Base-by-base conservation (phyloP, 2,329 filamentous ascomycete genomes). In the Aspergillus calidoustus region DNA sequence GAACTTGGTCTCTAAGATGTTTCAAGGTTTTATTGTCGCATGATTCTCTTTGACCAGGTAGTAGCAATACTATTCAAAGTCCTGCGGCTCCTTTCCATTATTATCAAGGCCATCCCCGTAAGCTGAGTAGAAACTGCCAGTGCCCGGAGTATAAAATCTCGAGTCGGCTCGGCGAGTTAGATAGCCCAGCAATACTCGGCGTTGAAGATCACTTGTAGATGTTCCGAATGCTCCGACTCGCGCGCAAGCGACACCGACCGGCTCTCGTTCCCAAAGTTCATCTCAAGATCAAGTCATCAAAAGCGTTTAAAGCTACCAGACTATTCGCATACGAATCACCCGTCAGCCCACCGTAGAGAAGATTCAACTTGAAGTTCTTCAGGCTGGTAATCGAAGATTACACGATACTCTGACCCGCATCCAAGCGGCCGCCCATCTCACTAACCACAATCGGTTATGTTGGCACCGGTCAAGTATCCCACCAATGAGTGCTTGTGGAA, bases 401-500 rank as follows among this genome's bases (percentile, higher is more conserved):
- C 34, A 41, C 34, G 34, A 41, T 41, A 41, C 34, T 41, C 34
- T 41, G 34, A 41, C 34, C 34, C 34, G 34, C 11, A 11, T 41
- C 9, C 34, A 41, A 41, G 34, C 25, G 3, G 34, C 34, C 34
- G 34, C 34, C 15, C 11, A 15, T 15, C 4, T 28, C 13, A 44
- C 55, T 59, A 65, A 41, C 61, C 56, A 17, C 25, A 22, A 64
- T 51, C 22, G 54, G 61, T 31, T 49, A 15, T 59, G 63, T 65
- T 65, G 63, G 47, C 58, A 55, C 51, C 55, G 54, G 55, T 11
- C 30, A 41, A 51, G 13, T 46, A 22, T 7, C 22, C 58, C 46
- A 50, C 59, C 63, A 63, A 65, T 65, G 34, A 50, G 23, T 13
- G 31, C 3, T 4, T 2, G 11, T 43, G n/a, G 17, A 54, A 46